These are phyloP conservation scores for Dictyostelium firmibasis DNA, from an alignment of 78 protist genomes.

Conservation along the genomic window DNA sequence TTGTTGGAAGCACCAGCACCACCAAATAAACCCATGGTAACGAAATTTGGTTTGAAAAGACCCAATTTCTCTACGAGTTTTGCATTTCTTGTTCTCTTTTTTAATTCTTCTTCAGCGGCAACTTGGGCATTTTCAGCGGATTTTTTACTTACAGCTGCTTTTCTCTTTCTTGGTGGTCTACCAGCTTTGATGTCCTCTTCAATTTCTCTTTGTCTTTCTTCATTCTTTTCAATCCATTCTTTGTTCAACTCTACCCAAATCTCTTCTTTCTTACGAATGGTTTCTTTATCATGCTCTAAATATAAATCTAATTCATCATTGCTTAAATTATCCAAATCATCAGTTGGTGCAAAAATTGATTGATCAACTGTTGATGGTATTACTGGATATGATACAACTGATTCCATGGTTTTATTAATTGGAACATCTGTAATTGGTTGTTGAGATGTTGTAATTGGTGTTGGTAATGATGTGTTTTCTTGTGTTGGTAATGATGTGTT, in stretches of 20 bases:
- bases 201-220: conserved; percentile 30
- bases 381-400: conserved; percentile 12
- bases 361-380: conserved; percentile 5
- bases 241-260: conserved; percentile 59
- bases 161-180: conserved; percentile 61
- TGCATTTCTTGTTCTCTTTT: conserved; percentile 7
- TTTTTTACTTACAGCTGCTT: not conserved
- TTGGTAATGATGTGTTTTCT: not conserved
- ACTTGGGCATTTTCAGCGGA: conserved; percentile 2
- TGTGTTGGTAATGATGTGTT: not conserved
- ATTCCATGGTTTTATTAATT: not conserved
- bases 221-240: conserved; percentile 54
- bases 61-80: conserved; percentile 43
- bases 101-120: conserved; percentile 35
- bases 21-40: not conserved
- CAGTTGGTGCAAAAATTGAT: conserved; percentile 40
- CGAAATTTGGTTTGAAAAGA: conserved; percentile 5
- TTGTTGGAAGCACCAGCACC: not conserved
- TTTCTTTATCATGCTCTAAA: conserved; percentile 36
- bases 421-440: not conserved
- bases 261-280: conserved; percentile 6
- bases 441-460: not conserved
- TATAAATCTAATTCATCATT: conserved; percentile 50
- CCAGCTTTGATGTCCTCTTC: conserved; percentile 47
- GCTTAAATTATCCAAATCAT: not conserved